Evolutionary conservation across 345 rosid species (phyloP).

Genomic region (Bruguiera sexangula): DNA sequence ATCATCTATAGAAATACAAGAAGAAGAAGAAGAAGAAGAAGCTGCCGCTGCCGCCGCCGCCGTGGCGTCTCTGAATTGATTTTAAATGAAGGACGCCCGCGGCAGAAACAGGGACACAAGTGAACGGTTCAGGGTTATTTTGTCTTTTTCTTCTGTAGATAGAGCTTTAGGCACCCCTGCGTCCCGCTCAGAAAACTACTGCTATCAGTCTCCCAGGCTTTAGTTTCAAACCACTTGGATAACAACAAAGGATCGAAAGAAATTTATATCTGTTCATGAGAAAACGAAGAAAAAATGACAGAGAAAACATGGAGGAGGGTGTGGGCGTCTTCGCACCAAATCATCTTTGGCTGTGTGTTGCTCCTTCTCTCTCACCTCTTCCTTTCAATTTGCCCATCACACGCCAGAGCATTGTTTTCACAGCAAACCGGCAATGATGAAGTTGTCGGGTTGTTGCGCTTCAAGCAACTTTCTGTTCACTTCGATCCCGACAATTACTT

Average conservation of each 20-base stretch:
- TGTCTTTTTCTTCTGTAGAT: neutral
- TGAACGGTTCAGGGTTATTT: neutral
- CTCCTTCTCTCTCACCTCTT: slow-evolving; percentile 16
- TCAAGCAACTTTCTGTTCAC: slow-evolving; percentile 60
- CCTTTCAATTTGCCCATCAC: slow-evolving; percentile 7
- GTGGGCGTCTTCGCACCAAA: neutral
- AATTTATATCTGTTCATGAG: slow-evolving; percentile 4
- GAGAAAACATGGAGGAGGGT: slow-evolving; percentile 23
- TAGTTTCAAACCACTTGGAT: neutral
- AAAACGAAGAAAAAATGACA: slow-evolving; percentile 28
- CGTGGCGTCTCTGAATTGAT: too few species aligned
- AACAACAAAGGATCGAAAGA: neutral
- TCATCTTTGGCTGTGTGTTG: slow-evolving; percentile 15
- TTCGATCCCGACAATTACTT: slow-evolving; percentile 56
- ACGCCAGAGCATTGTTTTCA: slow-evolving; percentile 28
- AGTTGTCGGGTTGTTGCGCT: slow-evolving; percentile 41
- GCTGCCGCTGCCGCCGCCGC: neutral
- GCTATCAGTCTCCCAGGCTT: too few species aligned
- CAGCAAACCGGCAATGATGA: slow-evolving; percentile 34
- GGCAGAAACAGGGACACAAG: neutral
- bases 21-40: neutral
- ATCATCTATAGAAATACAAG: neutral
- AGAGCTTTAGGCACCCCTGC: neutral
- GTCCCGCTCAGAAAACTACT: too few species aligned
- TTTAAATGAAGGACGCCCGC: too few species aligned